These are phyloP conservation scores for Rhodotorula paludigena DNA, from an alignment of 768 basidiomycete species.

Conservation along the genomic window DNA sequence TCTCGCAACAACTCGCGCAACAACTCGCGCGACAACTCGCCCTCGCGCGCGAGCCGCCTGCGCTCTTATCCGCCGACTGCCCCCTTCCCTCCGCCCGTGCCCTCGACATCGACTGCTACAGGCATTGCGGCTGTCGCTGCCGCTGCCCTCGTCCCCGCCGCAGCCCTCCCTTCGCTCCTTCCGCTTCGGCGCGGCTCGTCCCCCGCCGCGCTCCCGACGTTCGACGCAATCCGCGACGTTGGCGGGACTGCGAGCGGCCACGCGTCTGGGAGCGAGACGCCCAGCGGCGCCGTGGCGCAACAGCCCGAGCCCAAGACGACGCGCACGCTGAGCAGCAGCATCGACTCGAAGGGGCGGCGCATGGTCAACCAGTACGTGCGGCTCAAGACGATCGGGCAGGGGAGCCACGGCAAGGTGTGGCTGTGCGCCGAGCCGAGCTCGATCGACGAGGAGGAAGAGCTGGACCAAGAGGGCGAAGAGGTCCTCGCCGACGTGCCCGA, in stretches of 20 bases:
- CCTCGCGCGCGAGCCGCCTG: constrained; percentile 1
- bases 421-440: constrained; percentile 58
- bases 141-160: not conserved
- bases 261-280: not conserved
- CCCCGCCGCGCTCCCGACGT: constrained; percentile 13
- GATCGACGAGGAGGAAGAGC: constrained; percentile 2
- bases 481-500: constrained; percentile 15
- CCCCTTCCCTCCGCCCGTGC: constrained; percentile 5
- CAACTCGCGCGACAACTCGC: constrained; percentile 5
- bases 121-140: too few species aligned
- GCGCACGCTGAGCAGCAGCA: constrained; percentile 23
- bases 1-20: constrained; percentile 9
- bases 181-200: constrained; percentile 17
- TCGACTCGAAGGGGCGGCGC: constrained; percentile 41
- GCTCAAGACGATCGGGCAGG: constrained; percentile 69
- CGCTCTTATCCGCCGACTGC: too few species aligned
- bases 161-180: not conserved
- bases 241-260: not conserved
- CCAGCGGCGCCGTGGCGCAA: not conserved
- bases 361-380: constrained; percentile 82
- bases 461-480: constrained; percentile 20
- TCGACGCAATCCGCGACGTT: not conserved
- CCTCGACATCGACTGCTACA: too few species aligned
- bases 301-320: constrained; percentile 38
- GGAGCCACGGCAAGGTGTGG: constrained; percentile 86